These are phyloP conservation scores for Candida glucosophila DNA, from an alignment of 1,139 yeast species.

Conservation along the genomic window DNA sequence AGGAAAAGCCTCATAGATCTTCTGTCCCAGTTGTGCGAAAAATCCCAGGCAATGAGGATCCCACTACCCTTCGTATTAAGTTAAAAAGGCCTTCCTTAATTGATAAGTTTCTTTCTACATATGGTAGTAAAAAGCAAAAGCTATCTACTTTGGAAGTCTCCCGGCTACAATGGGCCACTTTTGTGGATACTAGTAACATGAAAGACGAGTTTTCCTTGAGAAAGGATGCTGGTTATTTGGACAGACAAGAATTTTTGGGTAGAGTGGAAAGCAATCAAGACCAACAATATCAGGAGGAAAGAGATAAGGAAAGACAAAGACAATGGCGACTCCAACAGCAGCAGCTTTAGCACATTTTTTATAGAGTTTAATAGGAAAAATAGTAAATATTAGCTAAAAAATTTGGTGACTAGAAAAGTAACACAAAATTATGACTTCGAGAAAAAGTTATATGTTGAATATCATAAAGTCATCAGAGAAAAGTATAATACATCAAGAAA, in stretches of 20 bases:
- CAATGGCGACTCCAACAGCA: conserved; percentile 19
- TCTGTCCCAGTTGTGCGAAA: conserved; percentile 22
- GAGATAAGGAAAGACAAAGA: conserved; percentile 29
- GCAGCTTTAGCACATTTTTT: conserved; percentile 1
- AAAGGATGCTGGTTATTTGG: conserved; percentile 83
- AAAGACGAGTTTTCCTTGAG: conserved; percentile 72
- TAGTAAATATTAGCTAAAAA: too few species aligned
- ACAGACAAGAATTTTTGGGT: conserved; percentile 81
- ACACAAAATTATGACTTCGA: too few species aligned
- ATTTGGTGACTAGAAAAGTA: too few species aligned
- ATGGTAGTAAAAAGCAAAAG: conserved; percentile 43
- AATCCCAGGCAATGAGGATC: conserved; percentile 24
- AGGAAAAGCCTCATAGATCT: conserved; percentile 11
- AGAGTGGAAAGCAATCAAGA: conserved; percentile 68
- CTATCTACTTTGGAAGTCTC: conserved; percentile 89
- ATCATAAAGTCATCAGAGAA: too few species aligned
- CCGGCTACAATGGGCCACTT: conserved; percentile 90
- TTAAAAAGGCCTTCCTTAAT: conserved; percentile 69
- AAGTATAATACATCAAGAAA: too few species aligned
- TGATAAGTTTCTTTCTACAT: conserved; percentile 42
- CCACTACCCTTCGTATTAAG: conserved; percentile 24
- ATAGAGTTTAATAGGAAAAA: too few species aligned
- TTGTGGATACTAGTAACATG: conserved; percentile 81
- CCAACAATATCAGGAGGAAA: conserved; percentile 49
- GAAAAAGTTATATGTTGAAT: too few species aligned